Evolutionary conservation across 305 asterid genomes (phyloP).

Genomic region (Solanum hybrid): DNA sequence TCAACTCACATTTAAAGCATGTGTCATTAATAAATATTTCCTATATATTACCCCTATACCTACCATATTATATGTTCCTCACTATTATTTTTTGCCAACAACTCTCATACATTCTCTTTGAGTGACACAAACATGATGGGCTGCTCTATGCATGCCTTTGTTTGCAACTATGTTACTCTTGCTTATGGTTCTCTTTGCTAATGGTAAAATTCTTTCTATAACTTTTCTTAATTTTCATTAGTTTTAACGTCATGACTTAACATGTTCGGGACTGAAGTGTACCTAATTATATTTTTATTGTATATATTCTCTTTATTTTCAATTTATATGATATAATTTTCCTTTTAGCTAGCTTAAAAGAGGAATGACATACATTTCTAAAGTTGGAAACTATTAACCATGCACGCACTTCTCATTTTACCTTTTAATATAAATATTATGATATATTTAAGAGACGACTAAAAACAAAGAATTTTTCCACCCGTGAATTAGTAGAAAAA

Average conservation of each 20-base stretch:
- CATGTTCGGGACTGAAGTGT: not conserved
- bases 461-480: not conserved
- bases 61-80: not conserved
- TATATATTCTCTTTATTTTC: not conserved
- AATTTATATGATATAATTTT: not conserved
- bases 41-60: not conserved
- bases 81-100: not conserved
- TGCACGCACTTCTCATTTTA: not conserved
- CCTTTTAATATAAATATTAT: not conserved
- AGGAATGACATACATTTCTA: not conserved
- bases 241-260: not conserved
- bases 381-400: not conserved
- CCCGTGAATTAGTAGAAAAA: not conserved
- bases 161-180: not conserved
- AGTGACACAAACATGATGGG: not conserved
- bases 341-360: not conserved
- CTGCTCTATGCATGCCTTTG: not conserved
- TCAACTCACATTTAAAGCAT: not conserved
- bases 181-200: not conserved
- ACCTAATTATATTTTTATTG: not conserved
- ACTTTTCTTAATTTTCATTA: not conserved
- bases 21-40: not conserved
- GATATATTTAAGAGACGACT: not conserved
- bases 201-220: not conserved
- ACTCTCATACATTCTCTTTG: not conserved